Evolutionary conservation across 106 monocot species (phyloP).

Genomic region (Gastrodia elata): DNA sequence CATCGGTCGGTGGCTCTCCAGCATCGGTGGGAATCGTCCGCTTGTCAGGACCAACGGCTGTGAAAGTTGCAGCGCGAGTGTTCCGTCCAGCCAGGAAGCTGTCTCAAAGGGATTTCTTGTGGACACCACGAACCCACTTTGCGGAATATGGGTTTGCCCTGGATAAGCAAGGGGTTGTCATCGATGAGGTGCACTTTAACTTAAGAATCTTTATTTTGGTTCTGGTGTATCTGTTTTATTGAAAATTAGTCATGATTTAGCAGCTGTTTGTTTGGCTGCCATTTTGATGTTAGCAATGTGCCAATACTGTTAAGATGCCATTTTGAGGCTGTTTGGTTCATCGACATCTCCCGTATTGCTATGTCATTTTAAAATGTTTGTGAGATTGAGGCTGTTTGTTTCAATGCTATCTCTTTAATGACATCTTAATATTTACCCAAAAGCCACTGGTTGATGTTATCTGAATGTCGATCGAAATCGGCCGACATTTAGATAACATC

Average conservation of each 20-base stretch:
- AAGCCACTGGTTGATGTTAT: no score
- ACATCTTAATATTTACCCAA: no score
- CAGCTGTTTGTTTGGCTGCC: no score
- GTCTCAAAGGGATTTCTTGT: slow-evolving; percentile 10
- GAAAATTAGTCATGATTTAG: background rate
- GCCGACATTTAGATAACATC: no score
- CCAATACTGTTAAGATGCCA: no score
- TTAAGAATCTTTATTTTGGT: background rate
- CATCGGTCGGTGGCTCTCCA: slow-evolving; percentile 66
- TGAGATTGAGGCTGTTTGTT: no score
- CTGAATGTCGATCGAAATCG: no score
- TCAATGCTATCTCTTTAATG: no score
- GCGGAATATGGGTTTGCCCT: slow-evolving; percentile 75
- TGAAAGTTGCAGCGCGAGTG: slow-evolving; percentile 43
- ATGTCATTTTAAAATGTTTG: no score
- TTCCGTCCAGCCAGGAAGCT: slow-evolving; percentile 49
- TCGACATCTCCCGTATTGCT: no score
- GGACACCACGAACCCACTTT: slow-evolving; percentile 76
- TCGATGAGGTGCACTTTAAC: slow-evolving; percentile 64
- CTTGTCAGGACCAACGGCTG: slow-evolving; percentile 63
- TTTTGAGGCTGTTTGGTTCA: no score
- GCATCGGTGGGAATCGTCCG: slow-evolving; percentile 85
- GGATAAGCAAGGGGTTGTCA: slow-evolving; percentile 46
- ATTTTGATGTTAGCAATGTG: no score
- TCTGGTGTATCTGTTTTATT: background rate